These are phyloP conservation scores for Ustilago vetiveriae DNA, from an alignment of 1,284 basidiomycete species.

Conservation along the genomic window DNA sequence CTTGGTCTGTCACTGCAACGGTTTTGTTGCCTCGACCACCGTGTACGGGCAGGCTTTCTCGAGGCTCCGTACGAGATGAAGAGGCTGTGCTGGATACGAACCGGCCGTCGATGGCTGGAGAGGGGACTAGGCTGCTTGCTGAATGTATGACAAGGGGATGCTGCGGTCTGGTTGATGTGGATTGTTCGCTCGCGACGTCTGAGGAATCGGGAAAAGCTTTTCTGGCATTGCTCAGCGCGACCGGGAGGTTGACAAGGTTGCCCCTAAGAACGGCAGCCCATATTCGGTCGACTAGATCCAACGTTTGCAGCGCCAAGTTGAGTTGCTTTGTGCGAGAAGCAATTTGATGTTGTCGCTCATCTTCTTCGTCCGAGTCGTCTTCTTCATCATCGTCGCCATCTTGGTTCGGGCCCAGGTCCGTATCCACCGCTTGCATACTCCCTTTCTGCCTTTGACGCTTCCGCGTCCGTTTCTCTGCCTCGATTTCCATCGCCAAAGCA, in stretches of 20 bases:
- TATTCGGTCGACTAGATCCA: slow-evolving; percentile 56
- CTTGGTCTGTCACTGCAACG: slow-evolving; percentile 53
- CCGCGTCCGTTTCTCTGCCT: slow-evolving; percentile 1
- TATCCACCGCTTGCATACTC: not conserved
- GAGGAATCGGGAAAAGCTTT: slow-evolving; percentile 21
- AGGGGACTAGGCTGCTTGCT: slow-evolving; percentile 33
- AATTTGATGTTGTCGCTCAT: slow-evolving; percentile 17
- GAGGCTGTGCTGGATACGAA: slow-evolving; percentile 8
- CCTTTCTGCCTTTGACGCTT: slow-evolving; percentile 8
- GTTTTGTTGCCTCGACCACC: slow-evolving; percentile 44
- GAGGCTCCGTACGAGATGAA: not conserved
- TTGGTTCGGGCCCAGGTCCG: not conserved
- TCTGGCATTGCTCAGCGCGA: slow-evolving; percentile 28
- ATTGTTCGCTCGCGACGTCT: not conserved
- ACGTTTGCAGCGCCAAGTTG: slow-evolving; percentile 37
- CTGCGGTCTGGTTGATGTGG: not conserved
- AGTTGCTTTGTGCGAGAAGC: slow-evolving; percentile 35
- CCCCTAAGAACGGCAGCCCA: slow-evolving; percentile 56
- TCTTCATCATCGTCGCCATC: slow-evolving; percentile 6
- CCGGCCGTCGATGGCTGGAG: slow-evolving; percentile 34
- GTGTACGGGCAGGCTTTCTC: slow-evolving; percentile 42
- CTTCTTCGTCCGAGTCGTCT: slow-evolving; percentile 22
- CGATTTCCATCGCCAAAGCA: slow-evolving; percentile 33
- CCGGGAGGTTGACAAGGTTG: slow-evolving; percentile 36
- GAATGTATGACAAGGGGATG: slow-evolving; percentile 4